Conservation (phyloP, 2,329 filamentous ascomycete genomes). For the Sclerotiophoma versabilis region DNA sequence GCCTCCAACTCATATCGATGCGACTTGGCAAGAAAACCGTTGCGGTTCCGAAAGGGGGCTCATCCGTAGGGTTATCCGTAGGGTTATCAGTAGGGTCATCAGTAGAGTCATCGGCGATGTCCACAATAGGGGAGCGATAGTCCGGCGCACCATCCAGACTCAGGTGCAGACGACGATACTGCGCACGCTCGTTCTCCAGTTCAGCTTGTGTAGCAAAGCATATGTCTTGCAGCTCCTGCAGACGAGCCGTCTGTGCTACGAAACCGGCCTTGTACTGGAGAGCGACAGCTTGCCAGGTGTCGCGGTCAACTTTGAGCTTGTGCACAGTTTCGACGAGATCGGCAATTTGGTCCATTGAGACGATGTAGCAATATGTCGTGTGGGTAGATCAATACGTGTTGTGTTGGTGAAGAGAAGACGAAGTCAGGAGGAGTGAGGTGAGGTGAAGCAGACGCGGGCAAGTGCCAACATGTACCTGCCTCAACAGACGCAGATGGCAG, state of each 20-base stretch:
- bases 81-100: background rate
- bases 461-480: conserved; percentile 1
- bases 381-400: conserved; percentile 10
- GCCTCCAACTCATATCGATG: conserved; percentile 8
- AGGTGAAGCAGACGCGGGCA: background rate
- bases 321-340: conserved; percentile 27
- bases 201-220: conserved; percentile 44
- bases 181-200: conserved; percentile 38
- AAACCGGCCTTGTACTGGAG: conserved; percentile 39
- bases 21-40: conserved; percentile 15
- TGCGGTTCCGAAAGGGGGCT: conserved; percentile 26
- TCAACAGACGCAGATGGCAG: background rate
- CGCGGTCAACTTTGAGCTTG: conserved; percentile 38
- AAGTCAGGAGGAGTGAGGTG: conserved; percentile 4
- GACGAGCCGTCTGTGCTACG: conserved; percentile 30
- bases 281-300: conserved; percentile 41
- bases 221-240: conserved; percentile 36
- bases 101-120: conserved; percentile 6
- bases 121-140: background rate
- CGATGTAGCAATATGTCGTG: conserved; percentile 28
- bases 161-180: conserved; percentile 21
- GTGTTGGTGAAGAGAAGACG: background rate
- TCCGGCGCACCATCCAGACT: conserved; percentile 2
- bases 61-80: background rate
- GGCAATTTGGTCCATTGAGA: conserved; percentile 13